Evolutionary conservation across 495 filamentous ascomycete species (phyloP).

Genomic region (Penicillium mononematosum): DNA sequence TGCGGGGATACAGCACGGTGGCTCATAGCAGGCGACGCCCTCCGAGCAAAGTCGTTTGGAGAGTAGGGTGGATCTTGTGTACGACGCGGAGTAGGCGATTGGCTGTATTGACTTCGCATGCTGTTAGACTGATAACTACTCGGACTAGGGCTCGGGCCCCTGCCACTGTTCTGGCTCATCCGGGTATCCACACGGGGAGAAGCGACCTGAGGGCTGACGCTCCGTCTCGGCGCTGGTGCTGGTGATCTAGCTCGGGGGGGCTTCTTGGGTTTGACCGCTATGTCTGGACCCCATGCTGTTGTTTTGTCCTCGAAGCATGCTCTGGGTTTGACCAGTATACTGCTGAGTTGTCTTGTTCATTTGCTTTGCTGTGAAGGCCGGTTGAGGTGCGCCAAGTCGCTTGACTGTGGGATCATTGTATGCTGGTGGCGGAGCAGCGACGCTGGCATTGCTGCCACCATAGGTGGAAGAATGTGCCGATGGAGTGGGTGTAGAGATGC

Average conservation of each 20-base stretch:
- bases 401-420: constrained; percentile 74
- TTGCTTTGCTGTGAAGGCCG: constrained; percentile 83
- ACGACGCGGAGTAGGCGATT: constrained; percentile 51
- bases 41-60: constrained; percentile 48
- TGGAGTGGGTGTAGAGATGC: constrained; percentile 62
- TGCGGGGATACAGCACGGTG: constrained; percentile 57
- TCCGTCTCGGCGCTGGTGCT: constrained; percentile 53
- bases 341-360: constrained; percentile 93
- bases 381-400: constrained; percentile 83
- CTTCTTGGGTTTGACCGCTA: constrained; percentile 36
- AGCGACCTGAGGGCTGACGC: constrained; percentile 50
- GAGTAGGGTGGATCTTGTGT: constrained; percentile 56
- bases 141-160: constrained; percentile 38
- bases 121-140: constrained; percentile 43
- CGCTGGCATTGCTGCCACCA: constrained; percentile 53
- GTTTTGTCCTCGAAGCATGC: constrained; percentile 64
- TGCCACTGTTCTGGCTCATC: constrained; percentile 38
- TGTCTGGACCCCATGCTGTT: constrained; percentile 31
- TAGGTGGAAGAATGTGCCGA: constrained; percentile 66
- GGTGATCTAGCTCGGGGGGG: constrained; percentile 50
- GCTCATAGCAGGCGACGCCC: constrained; percentile 48
- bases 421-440: constrained; percentile 69
- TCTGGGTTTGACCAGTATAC: constrained; percentile 78
- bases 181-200: constrained; percentile 39
- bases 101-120: constrained; percentile 40